Evolutionary conservation across 2,329 filamentous ascomycete species (phyloP), one percentile per base, ranked within the genome.

Genomic region (Ampelomyces quisqualis): DNA sequence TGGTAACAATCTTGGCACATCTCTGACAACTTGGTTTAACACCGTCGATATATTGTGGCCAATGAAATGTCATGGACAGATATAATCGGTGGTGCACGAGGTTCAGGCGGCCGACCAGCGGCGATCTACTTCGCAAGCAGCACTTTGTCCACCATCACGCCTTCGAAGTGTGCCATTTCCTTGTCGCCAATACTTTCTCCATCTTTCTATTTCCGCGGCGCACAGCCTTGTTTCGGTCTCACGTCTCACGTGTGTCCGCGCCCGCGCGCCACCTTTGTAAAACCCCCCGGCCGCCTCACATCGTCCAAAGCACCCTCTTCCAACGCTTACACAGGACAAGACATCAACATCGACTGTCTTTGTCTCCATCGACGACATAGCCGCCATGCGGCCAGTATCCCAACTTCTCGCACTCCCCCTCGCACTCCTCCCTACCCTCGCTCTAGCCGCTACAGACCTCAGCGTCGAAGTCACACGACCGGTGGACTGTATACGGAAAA

Each of bases 401-500:
- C 36, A 50, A 14, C 47, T 65, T 31, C 37, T 49, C 46, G 49
- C 49, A 22, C 53, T 62, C 18, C 46, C 55, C 29, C 39, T 60
- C 26, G 47, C 53, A 23, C 48, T 55, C 19, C 44, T 64, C 7
- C 50, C 51, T 17, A 43, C 57, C 35, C 29, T 58, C 34, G 49
- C 47, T n/a, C 35, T 43, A 24, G 59, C 60, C n/a, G 26, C 26
- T 9, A 53, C 62, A 27, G 43, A 40, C 4, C 58, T 74, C 38
- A 53, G 55, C 33, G 71, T 77, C 58, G 67, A 75, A 49, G 63
- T 68, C 50, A 73, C 69, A 13, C 64, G 65, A 32, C 47, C 66
- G 2, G 69, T 67, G 7, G 55, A 62, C 14, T 77, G 75, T 60
- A 60, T 60, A 26, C 70, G 74, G 40, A 72, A 72, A 10, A 70